Percentiles rank a stretch among this genome's conserved stretches.
Evolutionary conservation across 2,329 filamentous ascomycete genomes (phyloP).

Genomic region (Talaromyces islandicus): DNA sequence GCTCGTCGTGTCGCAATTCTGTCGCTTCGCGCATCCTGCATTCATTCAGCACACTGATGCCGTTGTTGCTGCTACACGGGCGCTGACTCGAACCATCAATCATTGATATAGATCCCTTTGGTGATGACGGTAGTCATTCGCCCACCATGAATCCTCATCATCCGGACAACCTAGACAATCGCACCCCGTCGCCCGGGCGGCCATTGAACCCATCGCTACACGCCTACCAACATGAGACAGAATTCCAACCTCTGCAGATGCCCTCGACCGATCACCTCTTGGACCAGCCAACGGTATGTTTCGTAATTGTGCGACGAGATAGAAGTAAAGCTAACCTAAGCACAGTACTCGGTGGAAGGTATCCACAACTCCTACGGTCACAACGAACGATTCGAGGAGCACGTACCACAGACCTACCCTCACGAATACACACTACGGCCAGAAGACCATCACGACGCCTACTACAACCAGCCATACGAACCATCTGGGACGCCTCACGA

Average conservation of each 20-base stretch:
- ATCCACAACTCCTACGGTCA: conserved; percentile 59
- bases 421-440: conserved; percentile 72
- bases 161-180: conserved; percentile 41
- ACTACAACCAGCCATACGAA: conserved; percentile 78
- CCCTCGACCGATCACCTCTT: conserved; percentile 69
- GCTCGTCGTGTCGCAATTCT: background rate
- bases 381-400: conserved; percentile 54
- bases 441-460: conserved; percentile 79
- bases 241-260: conserved; percentile 64
- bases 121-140: conserved; percentile 37
- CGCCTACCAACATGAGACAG: conserved; percentile 71
- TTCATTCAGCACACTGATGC: background rate
- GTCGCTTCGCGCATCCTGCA: background rate
- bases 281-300: conserved; percentile 75
- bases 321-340: background rate
- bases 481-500: conserved; percentile 54
- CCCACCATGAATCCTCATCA: conserved; percentile 50
- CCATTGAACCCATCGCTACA: conserved; percentile 61
- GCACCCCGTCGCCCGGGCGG: conserved; percentile 71
- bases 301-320: background rate
- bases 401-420: conserved; percentile 24
- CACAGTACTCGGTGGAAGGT: conserved; percentile 65
- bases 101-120: conserved; percentile 30
- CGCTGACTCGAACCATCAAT: conserved; percentile 7
- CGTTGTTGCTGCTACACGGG: conserved; percentile 2